phyloP scores from a whole-genome alignment of 2,329 filamentous ascomycete genomes.

The Trichoderma oligosporum region DNA sequence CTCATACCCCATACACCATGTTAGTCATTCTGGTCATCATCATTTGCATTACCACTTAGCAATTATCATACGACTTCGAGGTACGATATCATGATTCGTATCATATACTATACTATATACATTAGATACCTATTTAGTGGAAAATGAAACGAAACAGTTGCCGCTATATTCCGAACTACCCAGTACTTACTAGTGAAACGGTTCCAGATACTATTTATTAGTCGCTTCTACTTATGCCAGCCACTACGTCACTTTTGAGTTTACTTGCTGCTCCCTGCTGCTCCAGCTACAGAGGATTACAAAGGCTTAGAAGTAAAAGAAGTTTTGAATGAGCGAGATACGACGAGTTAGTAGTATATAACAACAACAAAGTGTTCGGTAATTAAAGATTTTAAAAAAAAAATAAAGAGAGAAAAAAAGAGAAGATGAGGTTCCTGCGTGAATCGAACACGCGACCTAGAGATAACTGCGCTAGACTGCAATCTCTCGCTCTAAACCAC shows the following conservation, averaged over 20 bases:
- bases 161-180: too few relatives aligned
- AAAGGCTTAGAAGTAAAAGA: neutral
- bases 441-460: conserved; percentile 22
- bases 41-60: conserved; percentile 9
- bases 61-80: neutral
- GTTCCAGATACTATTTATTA: too few relatives aligned
- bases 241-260: neutral
- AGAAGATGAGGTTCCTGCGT: conserved; percentile 15
- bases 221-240: neutral
- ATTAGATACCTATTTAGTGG: too few relatives aligned
- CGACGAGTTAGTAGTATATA: too few relatives aligned
- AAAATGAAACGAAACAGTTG: too few relatives aligned
- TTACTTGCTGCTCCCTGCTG: neutral
- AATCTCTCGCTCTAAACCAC: conserved; percentile 21
- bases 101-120: neutral
- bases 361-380: too few relatives aligned
- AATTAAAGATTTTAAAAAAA: neutral
- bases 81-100: neutral
- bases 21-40: too few relatives aligned
- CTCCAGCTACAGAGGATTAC: neutral
- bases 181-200: too few relatives aligned
- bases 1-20: neutral
- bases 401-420: neutral
- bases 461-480: conserved; percentile 20
- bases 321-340: too few relatives aligned